Base-by-base conservation (phyloP, 305 asterid species). In the Vinca major region DNA sequence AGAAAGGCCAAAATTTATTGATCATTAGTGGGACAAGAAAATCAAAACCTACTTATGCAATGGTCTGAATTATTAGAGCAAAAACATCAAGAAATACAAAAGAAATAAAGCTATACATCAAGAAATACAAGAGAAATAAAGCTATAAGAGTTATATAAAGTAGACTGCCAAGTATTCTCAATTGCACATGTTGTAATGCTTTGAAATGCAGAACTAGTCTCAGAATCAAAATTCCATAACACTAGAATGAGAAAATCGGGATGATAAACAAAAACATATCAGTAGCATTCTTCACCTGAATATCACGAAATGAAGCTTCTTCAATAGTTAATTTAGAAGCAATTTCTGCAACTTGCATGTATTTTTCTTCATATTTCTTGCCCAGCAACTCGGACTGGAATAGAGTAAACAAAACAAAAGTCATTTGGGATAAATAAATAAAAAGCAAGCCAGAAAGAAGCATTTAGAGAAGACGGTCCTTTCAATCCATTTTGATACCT, bases 261-360 rank as follows among this genome's bases (percentile, higher is more conserved):
- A 40, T 8, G 43, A 16, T n/a, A 65, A 14, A 13, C 26, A 47
- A 64, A 66, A 50, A 56, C 12, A 56, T 33, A 21, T 26, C 19
- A 43, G 21, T 61, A 16, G 41, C 39, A 53, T 45, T 55, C 44
- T 21, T 71, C 66, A 86, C 98, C 92, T 87, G 97, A 75, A 83
- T 74, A 71, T 86, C 98, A 71, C 97, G 96, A 81, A 88, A 93
- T 74, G 97, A 77, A 78, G 95, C 97, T 73, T 93, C 98, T 81
- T 93, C 97, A 77, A 93, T 78, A 8, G 96, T 90, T 80, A 93
- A 79, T 79, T 88, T 93, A 17, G 97, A 88, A 82, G 92, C 96
- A 78, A 93, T 85, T 80, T 93, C 97, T 57, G 96, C 87, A 78
- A 90, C 96, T 77, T 86, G 33, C 33, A 0, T 26, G 33, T 26